Evolutionary conservation across 176 grass and related monocot species (phyloP).

Genomic region (Luzula sylvatica): DNA sequence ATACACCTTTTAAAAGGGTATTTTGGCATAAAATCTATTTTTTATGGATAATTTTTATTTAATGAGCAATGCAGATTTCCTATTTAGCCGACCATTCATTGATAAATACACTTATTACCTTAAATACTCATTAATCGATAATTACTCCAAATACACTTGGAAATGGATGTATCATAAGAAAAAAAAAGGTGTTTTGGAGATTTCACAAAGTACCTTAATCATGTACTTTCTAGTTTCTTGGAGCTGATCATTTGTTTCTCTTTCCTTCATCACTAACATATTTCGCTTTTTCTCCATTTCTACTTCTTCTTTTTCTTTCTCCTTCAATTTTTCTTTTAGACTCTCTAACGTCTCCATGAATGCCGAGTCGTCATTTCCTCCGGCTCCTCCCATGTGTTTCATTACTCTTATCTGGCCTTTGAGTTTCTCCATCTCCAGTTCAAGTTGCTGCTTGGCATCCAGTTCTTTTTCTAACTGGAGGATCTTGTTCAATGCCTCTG

Average conservation of each 20-base stretch:
- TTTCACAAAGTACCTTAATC: conserved; percentile 73
- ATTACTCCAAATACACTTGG: too few species aligned
- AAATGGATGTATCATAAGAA: too few species aligned
- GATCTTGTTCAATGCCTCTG: conserved; percentile 55
- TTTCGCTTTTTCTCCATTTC: too few species aligned
- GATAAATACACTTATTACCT: too few species aligned
- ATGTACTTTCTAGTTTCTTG: conserved; percentile 57
- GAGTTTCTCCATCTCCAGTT: conserved; percentile 60
- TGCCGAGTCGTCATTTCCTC: conserved; percentile 36
- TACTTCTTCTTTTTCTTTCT: conserved; percentile 40
- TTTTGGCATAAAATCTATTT: too few species aligned
- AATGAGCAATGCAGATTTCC: too few species aligned
- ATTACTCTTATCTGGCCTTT: conserved; percentile 69
- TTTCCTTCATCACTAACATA: conserved; percentile 52
- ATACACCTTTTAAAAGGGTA: too few species aligned
- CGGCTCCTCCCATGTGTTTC: conserved; percentile 53
- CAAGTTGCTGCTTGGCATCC: conserved; percentile 66
- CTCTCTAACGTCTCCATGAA: conserved; percentile 71
- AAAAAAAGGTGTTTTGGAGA: too few species aligned
- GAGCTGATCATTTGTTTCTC: conserved; percentile 71
- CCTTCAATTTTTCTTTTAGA: conserved; percentile 37
- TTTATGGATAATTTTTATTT: too few species aligned
- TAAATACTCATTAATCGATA: too few species aligned
- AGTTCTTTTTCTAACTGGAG: conserved; percentile 71
- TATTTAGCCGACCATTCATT: too few species aligned